Conservation (phyloP, 768 basidiomycete species). For the Clathrus columnatus region DNA sequence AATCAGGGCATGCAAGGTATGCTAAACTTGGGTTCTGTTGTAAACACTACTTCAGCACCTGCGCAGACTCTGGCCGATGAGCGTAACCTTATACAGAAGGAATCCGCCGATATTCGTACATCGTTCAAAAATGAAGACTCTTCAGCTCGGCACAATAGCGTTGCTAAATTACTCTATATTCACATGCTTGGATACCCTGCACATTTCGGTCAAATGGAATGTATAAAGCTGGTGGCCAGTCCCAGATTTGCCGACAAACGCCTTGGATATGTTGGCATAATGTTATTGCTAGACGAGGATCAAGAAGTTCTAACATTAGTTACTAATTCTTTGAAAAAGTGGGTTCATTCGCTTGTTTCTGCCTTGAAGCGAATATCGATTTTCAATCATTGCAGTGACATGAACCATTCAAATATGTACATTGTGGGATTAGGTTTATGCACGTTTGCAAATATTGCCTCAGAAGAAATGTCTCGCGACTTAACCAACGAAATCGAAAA, state of each 20-base stretch:
- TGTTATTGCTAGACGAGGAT: constrained; percentile 94
- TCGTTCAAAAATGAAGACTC: constrained; percentile 97
- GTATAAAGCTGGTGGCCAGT: constrained; percentile 88
- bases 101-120: constrained; percentile 93
- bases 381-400: constrained; percentile 53
- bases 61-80: constrained; percentile 94
- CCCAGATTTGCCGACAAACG: constrained; percentile 95
- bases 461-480: constrained; percentile 99
- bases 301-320: constrained; percentile 96
- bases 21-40: constrained; percentile 4
- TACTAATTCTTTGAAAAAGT: constrained; percentile 99
- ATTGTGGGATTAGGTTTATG: constrained; percentile 94
- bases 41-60: background rate
- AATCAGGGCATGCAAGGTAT: constrained; percentile 92
- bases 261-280: constrained; percentile 93
- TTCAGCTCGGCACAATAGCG: constrained; percentile 90
- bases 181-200: constrained; percentile 98
- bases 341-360: constrained; percentile 18
- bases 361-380: constrained; percentile 11
- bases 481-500: constrained; percentile 97
- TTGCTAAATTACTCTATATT: constrained; percentile 96
- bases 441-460: constrained; percentile 98
- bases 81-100: constrained; percentile 91
- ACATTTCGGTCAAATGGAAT: constrained; percentile 98
- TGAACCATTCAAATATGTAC: constrained; percentile 99